Evolutionary conservation across 1,139 yeast genomes (phyloP).

Genomic region (Candida freyschussii): DNA sequence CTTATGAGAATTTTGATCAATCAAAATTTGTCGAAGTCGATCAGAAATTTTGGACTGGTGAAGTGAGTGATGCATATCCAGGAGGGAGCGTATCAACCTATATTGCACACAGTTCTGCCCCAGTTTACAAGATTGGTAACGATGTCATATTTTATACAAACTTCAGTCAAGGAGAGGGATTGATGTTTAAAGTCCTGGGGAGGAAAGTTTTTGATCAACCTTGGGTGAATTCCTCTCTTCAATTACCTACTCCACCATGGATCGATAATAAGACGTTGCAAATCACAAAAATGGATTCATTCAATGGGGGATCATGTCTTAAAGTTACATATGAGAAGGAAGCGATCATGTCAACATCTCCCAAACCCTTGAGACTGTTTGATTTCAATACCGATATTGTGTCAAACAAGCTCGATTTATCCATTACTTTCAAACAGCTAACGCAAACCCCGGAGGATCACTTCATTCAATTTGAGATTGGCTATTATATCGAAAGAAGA

Average conservation of each 20-base stretch:
- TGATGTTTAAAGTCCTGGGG: conserved; percentile 27
- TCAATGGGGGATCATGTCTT: conserved; percentile 31
- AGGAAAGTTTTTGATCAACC: conserved; percentile 21
- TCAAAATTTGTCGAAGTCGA: conserved; percentile 30
- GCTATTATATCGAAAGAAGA: conserved; percentile 29
- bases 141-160: conserved; percentile 32
- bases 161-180: conserved; percentile 34
- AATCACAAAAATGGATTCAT: conserved; percentile 25
- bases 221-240: conserved; percentile 35
- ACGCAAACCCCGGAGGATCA: conserved; percentile 2
- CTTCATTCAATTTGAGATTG: conserved; percentile 26
- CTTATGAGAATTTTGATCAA: conserved; percentile 30
- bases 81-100: conserved; percentile 22
- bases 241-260: conserved; percentile 27
- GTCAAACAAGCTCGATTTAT: too few relatives aligned
- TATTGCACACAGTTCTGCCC: conserved; percentile 16
- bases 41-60: conserved; percentile 33
- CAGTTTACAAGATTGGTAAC: conserved; percentile 14
- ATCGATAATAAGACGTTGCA: conserved; percentile 19
- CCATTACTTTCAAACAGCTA: conserved; percentile 8
- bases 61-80: conserved; percentile 14
- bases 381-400: too few relatives aligned
- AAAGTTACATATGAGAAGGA: conserved; percentile 17
- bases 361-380: too few relatives aligned
- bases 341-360: too few relatives aligned